A percentile compares a stretch with the other conserved stretches of the same genome.
These are phyloP conservation scores for Acephala macrosclerotiorum DNA, from an alignment of 2,329 filamentous ascomycete genomes.

Conservation along the genomic window DNA sequence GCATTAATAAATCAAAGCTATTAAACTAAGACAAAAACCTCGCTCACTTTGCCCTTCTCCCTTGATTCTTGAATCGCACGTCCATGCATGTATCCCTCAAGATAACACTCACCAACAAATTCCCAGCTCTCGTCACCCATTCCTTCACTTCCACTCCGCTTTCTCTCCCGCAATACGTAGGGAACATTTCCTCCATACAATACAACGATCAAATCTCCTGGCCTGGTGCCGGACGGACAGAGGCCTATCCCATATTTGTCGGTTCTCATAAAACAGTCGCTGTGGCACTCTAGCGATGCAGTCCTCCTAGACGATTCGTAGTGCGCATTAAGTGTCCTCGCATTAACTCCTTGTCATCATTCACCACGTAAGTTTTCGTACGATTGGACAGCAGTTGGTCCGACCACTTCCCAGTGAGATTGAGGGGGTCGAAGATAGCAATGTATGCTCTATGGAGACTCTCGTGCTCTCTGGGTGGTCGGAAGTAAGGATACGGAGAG, in stretches of 20 bases:
- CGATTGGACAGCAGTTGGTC: no score
- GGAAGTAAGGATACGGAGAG: neutral
- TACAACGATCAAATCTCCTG: slow-evolving; percentile 26
- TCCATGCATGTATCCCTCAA: slow-evolving; percentile 39
- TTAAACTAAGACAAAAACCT: neutral
- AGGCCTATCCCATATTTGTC: neutral
- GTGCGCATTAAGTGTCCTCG: neutral
- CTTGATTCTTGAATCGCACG: slow-evolving; percentile 12
- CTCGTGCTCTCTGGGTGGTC: no score
- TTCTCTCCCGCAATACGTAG: slow-evolving; percentile 12
- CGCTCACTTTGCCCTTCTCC: neutral
- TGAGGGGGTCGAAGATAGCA: no score
- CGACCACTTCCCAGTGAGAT: no score
- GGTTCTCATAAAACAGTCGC: neutral
- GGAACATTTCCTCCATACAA: slow-evolving; percentile 27
- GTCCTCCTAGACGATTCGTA: neutral
- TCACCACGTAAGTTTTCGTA: no score
- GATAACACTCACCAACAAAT: slow-evolving; percentile 40
- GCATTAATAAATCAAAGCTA: no score
- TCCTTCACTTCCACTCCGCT: neutral
- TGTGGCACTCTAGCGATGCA: neutral
- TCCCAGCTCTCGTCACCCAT: neutral
- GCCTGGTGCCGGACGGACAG: slow-evolving; percentile 15
- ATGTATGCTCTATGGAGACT: no score
- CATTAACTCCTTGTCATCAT: no score